A percentile compares a stretch with the other conserved stretches of the same genome.
phyloP scores from a whole-genome alignment of 164 flowering plant genomes.

The Aristolochia californica region DNA sequence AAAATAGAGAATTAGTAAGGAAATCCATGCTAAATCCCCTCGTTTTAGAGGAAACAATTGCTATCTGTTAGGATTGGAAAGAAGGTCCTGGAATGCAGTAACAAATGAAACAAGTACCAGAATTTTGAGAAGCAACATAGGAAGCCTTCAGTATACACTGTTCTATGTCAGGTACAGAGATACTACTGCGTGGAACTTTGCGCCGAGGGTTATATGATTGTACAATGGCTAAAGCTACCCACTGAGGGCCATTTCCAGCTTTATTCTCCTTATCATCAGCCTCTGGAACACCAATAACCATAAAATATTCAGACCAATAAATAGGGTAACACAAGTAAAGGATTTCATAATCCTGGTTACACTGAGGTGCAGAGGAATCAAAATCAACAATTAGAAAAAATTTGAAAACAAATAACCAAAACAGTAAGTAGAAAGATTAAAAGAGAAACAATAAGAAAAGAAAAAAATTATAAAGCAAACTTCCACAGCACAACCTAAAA shows the following conservation, averaged over 20 bases:
- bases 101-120: slow-evolving; percentile 36
- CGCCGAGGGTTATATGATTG: slow-evolving; percentile 84
- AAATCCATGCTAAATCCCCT: too few species aligned
- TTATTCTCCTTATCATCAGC: slow-evolving; percentile 15
- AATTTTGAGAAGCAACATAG: slow-evolving; percentile 59
- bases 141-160: slow-evolving; percentile 63
- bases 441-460: neutral
- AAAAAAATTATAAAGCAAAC: neutral
- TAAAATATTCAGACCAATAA: neutral
- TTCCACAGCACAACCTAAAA: neutral
- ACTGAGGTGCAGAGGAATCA: neutral
- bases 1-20: too few species aligned
- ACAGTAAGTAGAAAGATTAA: neutral
- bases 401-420: neutral
- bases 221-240: slow-evolving; percentile 88
- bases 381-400: neutral
- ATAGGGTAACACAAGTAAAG: neutral
- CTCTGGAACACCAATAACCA: slow-evolving; percentile 23
- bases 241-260: slow-evolving; percentile 24
- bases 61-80: neutral
- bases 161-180: slow-evolving; percentile 72
- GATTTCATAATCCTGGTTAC: neutral
- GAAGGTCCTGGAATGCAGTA: neutral
- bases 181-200: slow-evolving; percentile 69
- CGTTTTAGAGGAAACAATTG: too few species aligned